phyloP scores from a whole-genome alignment of 139 green algal species.

The Chlamydomonas sphaeroides region DNA sequence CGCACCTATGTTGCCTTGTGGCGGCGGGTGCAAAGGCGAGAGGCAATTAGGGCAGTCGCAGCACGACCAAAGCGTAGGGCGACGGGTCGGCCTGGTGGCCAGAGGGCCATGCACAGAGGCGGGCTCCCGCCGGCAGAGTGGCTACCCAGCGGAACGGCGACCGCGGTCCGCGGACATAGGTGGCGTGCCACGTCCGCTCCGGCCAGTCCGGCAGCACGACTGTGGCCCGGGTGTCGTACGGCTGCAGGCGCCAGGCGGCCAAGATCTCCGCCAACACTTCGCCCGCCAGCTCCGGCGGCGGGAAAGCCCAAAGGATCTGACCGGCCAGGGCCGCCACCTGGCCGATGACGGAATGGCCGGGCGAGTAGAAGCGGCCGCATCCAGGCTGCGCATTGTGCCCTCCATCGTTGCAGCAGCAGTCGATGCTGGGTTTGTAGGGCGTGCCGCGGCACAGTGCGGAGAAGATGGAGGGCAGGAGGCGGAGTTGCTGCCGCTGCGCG shows the following conservation, averaged over 20 bases:
- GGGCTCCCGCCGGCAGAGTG: background rate
- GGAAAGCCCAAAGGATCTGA: conserved; percentile 30
- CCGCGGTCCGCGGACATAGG: background rate
- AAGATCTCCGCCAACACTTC: background rate
- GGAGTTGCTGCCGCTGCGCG: background rate
- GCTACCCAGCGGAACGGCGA: background rate
- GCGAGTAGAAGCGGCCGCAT: background rate
- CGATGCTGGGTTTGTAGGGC: background rate
- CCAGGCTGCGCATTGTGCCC: background rate
- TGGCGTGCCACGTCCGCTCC: background rate
- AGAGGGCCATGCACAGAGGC: background rate
- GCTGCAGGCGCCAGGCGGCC: background rate
- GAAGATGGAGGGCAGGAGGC: background rate
- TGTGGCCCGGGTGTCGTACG: background rate
- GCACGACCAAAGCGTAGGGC: background rate
- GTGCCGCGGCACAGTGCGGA: background rate
- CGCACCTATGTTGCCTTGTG: too few species aligned
- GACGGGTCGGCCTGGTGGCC: background rate
- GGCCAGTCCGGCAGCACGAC: conserved; percentile 24
- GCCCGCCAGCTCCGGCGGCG: background rate
- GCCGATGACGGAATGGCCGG: background rate
- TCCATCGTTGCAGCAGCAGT: conserved; percentile 16
- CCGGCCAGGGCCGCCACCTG: background rate
- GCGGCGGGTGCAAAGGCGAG: background rate
- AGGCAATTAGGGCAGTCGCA: background rate